phyloP scores from a whole-genome alignment of 2,329 filamentous ascomycete genomes.

The Beauveria caledonica region DNA sequence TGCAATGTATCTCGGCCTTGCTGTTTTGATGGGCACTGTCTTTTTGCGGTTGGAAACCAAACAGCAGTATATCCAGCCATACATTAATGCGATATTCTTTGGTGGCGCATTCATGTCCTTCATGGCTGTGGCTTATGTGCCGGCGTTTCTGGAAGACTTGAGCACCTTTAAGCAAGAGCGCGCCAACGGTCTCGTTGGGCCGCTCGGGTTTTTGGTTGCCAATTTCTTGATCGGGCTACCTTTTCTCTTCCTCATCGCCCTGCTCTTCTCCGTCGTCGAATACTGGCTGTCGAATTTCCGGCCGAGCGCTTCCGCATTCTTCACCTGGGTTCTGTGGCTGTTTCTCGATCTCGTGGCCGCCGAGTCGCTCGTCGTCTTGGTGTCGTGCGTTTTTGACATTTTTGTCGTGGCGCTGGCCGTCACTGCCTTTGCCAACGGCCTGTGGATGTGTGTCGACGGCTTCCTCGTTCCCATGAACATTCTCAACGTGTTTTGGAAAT shows the following conservation, averaged over 20 bases:
- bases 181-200: slow-evolving; percentile 72
- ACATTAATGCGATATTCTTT: slow-evolving; percentile 76
- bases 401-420: slow-evolving; percentile 75
- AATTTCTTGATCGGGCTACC: slow-evolving; percentile 80
- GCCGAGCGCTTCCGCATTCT: slow-evolving; percentile 57
- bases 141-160: slow-evolving; percentile 72
- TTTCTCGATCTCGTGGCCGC: slow-evolving; percentile 78
- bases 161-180: slow-evolving; percentile 67
- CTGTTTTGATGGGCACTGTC: slow-evolving; percentile 82
- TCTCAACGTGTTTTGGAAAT: slow-evolving; percentile 77
- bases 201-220: slow-evolving; percentile 62
- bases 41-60: slow-evolving; percentile 64
- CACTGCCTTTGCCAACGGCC: slow-evolving; percentile 76
- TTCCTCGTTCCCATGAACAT: slow-evolving; percentile 68
- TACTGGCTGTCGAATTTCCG: slow-evolving; percentile 79
- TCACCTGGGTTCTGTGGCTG: slow-evolving; percentile 73
- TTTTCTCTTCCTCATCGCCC: slow-evolving; percentile 68
- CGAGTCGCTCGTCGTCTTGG: slow-evolving; percentile 72
- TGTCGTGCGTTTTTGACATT: slow-evolving; percentile 64
- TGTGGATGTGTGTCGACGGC: slow-evolving; percentile 83
- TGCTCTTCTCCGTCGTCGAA: slow-evolving; percentile 65
- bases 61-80: slow-evolving; percentile 69
- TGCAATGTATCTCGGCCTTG: slow-evolving; percentile 68
- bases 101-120: slow-evolving; percentile 70
- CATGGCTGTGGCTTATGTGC: slow-evolving; percentile 80